Evolutionary conservation across 1,284 basidiomycete genomes (phyloP), one percentile per base, ranked within the genome.

Genomic region (Grifola frondosa): DNA sequence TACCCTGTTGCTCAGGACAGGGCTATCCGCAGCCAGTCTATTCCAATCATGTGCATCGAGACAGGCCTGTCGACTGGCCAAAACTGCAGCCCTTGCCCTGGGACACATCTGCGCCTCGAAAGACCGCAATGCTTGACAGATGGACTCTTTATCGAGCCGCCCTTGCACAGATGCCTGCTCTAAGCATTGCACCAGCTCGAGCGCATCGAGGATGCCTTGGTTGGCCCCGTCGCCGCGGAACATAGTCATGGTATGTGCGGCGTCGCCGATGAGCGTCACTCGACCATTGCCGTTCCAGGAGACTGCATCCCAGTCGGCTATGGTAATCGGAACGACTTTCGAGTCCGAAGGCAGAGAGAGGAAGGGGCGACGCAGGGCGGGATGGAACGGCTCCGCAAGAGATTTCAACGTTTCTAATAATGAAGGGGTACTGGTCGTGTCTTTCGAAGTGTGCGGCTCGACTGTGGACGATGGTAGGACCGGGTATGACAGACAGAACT

Each of bases 171-270:
- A n/a, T n/a, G n/a, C n/a, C n/a, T n/a, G n/a, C n/a, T n/a, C n/a
- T n/a, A n/a, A n/a, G n/a, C n/a, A n/a, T n/a, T n/a, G n/a, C n/a
- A n/a, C n/a, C n/a, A 70, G 58, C 23, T 65, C 58, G 7, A 61
- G 46, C 3, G 55, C 60, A 25, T 66, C 64, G 15, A 49, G 42
- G 53, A 64, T 58, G 15, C 59, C 62, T 12, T 58, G 58, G 41
- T 76, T 76, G 12, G 69, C 73, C 2, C 74, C 74, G 13, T 69
- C 70, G 2, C 73, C 71, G 0, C 66, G 65, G 45, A 67, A 73
- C 5, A 69, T 71, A 7, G 67, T 62, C 72, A 76, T 75, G 15
- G 73, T 52, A 48, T 77, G 74, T 7, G 73, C 73, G 5, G 74
- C 72, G 48, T 76, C 74, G 2, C 74, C 74, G 13, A 69, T 40